Conservation (phyloP, 306 rosid species). For the Rubus idaeus region DNA sequence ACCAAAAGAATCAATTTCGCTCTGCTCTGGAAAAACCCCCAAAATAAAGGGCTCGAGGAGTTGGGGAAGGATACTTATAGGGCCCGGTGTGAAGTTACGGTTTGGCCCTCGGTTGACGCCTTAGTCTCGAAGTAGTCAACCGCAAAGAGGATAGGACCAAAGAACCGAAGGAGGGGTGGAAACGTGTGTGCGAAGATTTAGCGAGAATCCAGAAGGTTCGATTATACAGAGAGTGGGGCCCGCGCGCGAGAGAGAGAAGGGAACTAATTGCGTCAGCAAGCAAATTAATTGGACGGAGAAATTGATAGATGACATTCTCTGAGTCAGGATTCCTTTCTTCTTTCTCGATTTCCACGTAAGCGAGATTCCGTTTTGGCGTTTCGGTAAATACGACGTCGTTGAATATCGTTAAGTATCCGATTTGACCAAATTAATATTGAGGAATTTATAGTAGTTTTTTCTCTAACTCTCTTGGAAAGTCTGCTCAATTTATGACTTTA, state of each 20-base stretch:
- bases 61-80: background rate
- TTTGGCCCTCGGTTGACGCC: background rate
- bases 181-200: background rate
- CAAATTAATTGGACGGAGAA: too few species aligned
- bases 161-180: background rate
- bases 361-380: background rate
- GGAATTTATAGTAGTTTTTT: too few species aligned
- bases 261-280: background rate
- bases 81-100: background rate
- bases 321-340: too few species aligned
- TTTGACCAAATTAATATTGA: too few species aligned
- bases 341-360: background rate
- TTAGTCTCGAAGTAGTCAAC: background rate
- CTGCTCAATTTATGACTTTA: too few species aligned
- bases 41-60: background rate
- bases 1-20: background rate
- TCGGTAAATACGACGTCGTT: too few species aligned
- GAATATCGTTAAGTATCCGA: too few species aligned
- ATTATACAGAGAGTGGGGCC: conserved; percentile 12
- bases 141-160: too few species aligned
- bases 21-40: background rate
- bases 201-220: conserved; percentile 19
- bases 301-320: too few species aligned
- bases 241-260: background rate
- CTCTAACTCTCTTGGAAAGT: too few species aligned